Evolutionary conservation across 2,329 filamentous ascomycete genomes (phyloP).

Genomic region (Didymella sp.): DNA sequence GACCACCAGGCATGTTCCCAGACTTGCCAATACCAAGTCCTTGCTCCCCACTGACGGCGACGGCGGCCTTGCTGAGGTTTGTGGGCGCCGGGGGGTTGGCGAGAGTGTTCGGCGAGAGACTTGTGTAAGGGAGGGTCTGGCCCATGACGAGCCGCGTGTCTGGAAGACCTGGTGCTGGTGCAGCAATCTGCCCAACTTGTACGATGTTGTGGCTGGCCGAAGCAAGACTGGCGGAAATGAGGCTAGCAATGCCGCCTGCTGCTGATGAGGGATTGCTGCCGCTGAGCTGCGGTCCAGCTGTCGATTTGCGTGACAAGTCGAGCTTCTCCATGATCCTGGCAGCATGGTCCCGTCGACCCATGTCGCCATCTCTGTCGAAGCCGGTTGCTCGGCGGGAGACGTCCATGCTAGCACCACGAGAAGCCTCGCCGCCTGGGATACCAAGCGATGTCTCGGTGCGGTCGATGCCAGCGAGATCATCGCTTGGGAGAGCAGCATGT

Average conservation of each 20-base stretch:
- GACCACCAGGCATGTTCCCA: conserved; percentile 78
- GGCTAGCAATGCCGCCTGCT: conserved; percentile 76
- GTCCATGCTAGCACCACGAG: conserved; percentile 74
- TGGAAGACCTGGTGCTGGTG: conserved; percentile 46
- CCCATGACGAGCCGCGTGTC: conserved; percentile 48
- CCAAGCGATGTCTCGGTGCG: conserved; percentile 67
- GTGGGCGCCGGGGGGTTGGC: conserved; percentile 84
- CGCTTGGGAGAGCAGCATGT: conserved; percentile 61
- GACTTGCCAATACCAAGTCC: conserved; percentile 67
- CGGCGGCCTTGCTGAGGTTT: conserved; percentile 83
- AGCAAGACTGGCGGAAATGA: conserved; percentile 78
- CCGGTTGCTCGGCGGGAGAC: conserved; percentile 62
- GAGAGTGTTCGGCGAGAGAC: conserved; percentile 80
- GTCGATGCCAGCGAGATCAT: conserved; percentile 64
- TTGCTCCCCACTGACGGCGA: conserved; percentile 79
- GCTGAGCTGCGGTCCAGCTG: conserved; percentile 60
- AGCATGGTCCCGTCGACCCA: conserved; percentile 77
- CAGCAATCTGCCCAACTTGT: conserved; percentile 64
- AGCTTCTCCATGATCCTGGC: conserved; percentile 91
- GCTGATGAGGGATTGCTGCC: conserved; percentile 53
- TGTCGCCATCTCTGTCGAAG: conserved; percentile 71
- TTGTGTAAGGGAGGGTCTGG: conserved; percentile 63
- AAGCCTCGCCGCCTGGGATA: conserved; percentile 65
- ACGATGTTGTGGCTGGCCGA: conserved; percentile 80
- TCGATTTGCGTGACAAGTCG: conserved; percentile 83